Base-by-base conservation (phyloP, 176 grass and related monocot genomes). In the Oryza nivara region DNA sequence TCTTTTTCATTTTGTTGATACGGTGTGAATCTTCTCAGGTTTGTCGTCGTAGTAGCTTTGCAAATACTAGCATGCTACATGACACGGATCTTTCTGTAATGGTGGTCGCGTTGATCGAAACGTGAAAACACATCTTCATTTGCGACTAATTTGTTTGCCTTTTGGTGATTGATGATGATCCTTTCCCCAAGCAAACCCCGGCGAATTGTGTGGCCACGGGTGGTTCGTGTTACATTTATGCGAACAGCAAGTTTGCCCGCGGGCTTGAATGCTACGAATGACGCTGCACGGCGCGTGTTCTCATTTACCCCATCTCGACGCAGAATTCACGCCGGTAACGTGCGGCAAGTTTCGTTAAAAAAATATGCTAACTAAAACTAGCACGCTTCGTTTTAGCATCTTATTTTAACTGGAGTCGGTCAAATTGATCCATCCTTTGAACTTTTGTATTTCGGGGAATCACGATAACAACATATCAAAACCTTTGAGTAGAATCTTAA, bases 21-120 rank as follows among this genome's bases (percentile, higher is more conserved):
- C 3, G 22, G 23, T 84, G 66, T 64, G 70, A 70, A 76, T 44
- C 66, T 86, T 12, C 9, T 51, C n/a, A 35, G 79, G 8, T 63
- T 10, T 63, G 58, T 63, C 0, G 58, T 63, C 3, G n/a, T 63
- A 9, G 58, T 63, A 22, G 45, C 43, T 67, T 63, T 78, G 80
- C 73, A 52, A 26, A 23, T 64, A 20, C 58, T 63, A 63, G 58
- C 54, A 58, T 28, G 14, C 17, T 65, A 35, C 56, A 3, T 38
- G 64, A 20, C 38, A 40, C 0, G 70, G 70, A 65, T 65, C 23
- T 63, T 38, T 5, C 25, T 66, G 26, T 73, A 63, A 43, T 15
- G 43, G 26, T 34, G 43, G 26, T 34, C 66, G 43, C 9, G 11
- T 83, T 46, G 17, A 1, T 72, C 9, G 22, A 44, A 71, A 72